phyloP scores from a whole-genome alignment of 1,284 basidiomycete species.

The Puccinia coronata region DNA sequence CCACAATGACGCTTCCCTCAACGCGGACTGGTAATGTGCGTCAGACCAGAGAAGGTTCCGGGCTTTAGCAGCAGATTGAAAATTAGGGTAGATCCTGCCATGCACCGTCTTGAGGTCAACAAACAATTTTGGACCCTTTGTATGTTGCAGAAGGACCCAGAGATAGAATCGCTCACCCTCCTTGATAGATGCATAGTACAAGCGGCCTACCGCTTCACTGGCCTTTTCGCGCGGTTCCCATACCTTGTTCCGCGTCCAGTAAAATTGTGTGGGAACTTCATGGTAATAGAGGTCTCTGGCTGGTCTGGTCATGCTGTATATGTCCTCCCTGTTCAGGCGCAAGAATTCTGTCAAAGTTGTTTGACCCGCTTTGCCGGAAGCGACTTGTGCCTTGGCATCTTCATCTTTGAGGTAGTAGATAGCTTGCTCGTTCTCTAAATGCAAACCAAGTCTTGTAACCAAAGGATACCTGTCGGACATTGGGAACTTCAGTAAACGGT shows the following conservation, averaged over 20 bases:
- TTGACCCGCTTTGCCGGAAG: not conserved
- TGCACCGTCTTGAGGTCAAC: not conserved
- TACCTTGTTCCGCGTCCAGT: not conserved
- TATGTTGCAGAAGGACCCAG: not conserved
- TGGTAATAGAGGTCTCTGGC: not conserved
- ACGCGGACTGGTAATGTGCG: not conserved
- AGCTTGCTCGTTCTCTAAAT: not conserved
- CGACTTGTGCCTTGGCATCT: not conserved
- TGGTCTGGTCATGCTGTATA: not conserved
- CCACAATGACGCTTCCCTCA: not conserved
- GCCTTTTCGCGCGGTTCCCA: not conserved
- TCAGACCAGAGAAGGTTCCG: not conserved
- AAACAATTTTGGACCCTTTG: not conserved
- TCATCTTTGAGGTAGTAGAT: not conserved
- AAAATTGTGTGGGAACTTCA: not conserved
- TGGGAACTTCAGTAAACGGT: not conserved
- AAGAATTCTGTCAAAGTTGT: conserved; percentile 8
- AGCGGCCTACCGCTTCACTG: not conserved
- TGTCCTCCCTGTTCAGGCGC: not conserved
- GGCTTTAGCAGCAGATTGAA: not conserved
- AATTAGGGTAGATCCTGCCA: not conserved
- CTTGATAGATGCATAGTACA: not conserved
- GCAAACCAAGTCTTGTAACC: not conserved
- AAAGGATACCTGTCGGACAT: not conserved
- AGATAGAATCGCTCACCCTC: conserved; percentile 12